Percentiles rank a stretch among this genome's conserved stretches.
Conservation (phyloP, 805 yeast species). For the Candida schatavii region DNA sequence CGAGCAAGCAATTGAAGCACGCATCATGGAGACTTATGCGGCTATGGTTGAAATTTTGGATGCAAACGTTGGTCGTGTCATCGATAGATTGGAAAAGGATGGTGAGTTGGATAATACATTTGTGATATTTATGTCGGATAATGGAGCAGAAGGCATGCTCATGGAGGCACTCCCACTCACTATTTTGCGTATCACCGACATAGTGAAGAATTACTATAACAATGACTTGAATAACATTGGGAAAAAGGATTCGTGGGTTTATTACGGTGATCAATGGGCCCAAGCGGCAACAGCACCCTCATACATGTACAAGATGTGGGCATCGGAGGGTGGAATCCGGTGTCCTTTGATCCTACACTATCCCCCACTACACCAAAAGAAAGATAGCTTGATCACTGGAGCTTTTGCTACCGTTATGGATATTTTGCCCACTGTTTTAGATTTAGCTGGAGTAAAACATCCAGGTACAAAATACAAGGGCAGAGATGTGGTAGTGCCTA, state of each 20-base stretch:
- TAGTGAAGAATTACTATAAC: conserved; percentile 35
- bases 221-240: conserved; percentile 50
- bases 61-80: conserved; percentile 47
- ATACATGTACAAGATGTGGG: conserved; percentile 54
- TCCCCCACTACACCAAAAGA: conserved; percentile 29
- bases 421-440: conserved; percentile 54
- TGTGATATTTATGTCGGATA: conserved; percentile 59
- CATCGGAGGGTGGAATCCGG: conserved; percentile 59
- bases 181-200: conserved; percentile 19
- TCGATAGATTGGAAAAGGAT: conserved; percentile 37
- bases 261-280: conserved; percentile 59
- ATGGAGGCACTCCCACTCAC: conserved; percentile 53
- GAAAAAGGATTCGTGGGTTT: conserved; percentile 43
- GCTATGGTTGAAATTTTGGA: conserved; percentile 62
- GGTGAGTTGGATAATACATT: conserved; percentile 54
- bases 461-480: conserved; percentile 43
- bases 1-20: conserved; percentile 35
- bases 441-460: conserved; percentile 43
- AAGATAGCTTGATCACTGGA: conserved; percentile 16
- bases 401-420: conserved; percentile 59
- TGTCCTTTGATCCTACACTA: conserved; percentile 51
- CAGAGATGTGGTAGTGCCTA: conserved; percentile 40
- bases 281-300: conserved; percentile 61
- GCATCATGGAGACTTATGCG: conserved; percentile 58
- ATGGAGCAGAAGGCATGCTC: conserved; percentile 63